Percentiles rank a stretch among this genome's conserved stretches.
These are phyloP conservation scores for Coemansia reversa DNA, from an alignment of 192 early-diverging fungal genomes.

Conservation along the genomic window DNA sequence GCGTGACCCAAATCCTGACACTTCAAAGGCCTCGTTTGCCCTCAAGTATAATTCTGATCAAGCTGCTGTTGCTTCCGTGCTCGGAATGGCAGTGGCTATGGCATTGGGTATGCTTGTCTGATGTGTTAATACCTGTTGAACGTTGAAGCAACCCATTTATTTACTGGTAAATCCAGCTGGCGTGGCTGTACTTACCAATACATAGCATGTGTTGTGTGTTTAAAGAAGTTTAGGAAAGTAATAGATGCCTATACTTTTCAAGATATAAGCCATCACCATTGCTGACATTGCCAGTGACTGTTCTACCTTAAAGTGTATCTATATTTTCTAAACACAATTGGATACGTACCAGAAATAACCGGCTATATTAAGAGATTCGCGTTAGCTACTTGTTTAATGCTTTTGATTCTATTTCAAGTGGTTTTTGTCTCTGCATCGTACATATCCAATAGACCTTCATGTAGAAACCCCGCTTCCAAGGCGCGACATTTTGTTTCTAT, in stretches of 20 bases:
- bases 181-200: constrained; percentile 12
- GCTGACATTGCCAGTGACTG: neutral
- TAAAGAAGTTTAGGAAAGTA: neutral
- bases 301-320: neutral
- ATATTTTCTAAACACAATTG: neutral
- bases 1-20: constrained; percentile 3
- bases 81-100: neutral
- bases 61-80: neutral
- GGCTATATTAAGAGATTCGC: neutral
- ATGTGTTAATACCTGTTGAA: neutral
- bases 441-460: constrained; percentile 32
- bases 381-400: constrained; percentile 1
- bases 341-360: neutral
- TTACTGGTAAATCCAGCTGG: neutral
- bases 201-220: constrained; percentile 1
- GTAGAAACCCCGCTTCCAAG: constrained; percentile 31
- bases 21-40: constrained; percentile 1
- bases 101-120: neutral
- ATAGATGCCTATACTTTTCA: neutral
- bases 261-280: neutral
- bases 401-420: constrained; percentile 1
- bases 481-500: constrained; percentile 17
- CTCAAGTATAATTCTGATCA: neutral
- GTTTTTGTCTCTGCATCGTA: constrained; percentile 11
- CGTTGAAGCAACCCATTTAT: neutral